Conservation (phyloP, 2,329 filamentous ascomycete genomes). For the Calycina herbarum region DNA sequence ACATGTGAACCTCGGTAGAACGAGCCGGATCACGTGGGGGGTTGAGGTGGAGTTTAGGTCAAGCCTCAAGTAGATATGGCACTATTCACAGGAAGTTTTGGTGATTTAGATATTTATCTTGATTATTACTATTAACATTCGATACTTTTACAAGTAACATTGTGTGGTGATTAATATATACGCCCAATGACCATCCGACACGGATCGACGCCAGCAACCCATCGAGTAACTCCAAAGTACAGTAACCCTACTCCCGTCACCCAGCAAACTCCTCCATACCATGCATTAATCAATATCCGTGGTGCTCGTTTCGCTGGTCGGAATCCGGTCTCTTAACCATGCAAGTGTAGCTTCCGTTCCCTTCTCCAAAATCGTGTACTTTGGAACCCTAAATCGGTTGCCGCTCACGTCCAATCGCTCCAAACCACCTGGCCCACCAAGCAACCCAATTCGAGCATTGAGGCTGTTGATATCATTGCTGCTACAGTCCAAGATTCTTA, state of each 20-base stretch:
- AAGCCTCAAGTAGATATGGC: neutral
- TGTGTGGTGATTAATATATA: constrained; percentile 12
- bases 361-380: constrained; percentile 79
- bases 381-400: constrained; percentile 85
- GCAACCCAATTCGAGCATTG: constrained; percentile 76
- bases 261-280: neutral
- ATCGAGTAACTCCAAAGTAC: constrained; percentile 9
- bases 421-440: constrained; percentile 61
- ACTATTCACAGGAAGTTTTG: too few species aligned
- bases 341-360: constrained; percentile 82
- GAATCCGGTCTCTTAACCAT: constrained; percentile 78
- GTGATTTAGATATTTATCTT: constrained; percentile 7
- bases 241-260: neutral
- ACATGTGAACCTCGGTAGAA: neutral
- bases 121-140: constrained; percentile 13
- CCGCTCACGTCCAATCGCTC: constrained; percentile 75
- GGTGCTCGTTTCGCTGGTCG: constrained; percentile 45
- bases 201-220: constrained; percentile 10
- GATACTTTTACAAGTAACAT: constrained; percentile 10
- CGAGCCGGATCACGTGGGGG: neutral
- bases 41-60: neutral
- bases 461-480: constrained; percentile 86
- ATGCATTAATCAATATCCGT: constrained; percentile 29
- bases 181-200: constrained; percentile 9
- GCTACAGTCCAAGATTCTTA: constrained; percentile 74